Conservation (phyloP, 495 filamentous ascomycete genomes). For the Clavariopsis aquatica region DNA sequence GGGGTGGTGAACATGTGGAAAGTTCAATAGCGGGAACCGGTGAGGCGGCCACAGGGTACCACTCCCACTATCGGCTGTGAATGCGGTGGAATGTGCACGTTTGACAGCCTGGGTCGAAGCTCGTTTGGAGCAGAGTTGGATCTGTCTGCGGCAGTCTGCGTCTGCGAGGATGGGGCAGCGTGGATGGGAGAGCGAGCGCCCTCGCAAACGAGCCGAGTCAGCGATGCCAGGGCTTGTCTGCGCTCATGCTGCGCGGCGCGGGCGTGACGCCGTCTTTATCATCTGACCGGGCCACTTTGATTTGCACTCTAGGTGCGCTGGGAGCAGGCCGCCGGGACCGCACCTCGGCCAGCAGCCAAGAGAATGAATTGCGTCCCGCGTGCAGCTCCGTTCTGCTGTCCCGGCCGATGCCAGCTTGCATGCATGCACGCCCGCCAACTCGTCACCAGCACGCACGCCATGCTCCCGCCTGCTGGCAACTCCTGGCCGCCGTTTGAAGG, state of each 20-base stretch:
- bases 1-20: constrained; percentile 56
- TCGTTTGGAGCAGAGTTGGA: not conserved
- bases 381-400: no score
- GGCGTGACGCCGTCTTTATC: not conserved
- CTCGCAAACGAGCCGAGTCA: not conserved
- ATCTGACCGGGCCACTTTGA: not conserved
- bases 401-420: no score
- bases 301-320: no score
- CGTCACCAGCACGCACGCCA: not conserved
- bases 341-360: no score
- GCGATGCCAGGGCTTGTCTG: not conserved
- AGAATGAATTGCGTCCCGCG: no score
- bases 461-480: not conserved
- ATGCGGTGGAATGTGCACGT: constrained; percentile 1
- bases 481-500: not conserved
- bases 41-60: not conserved
- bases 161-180: constrained; percentile 1
- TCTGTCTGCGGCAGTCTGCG: not conserved
- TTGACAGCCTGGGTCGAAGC: not conserved
- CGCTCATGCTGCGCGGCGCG: not conserved
- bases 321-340: no score
- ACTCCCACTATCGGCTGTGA: not conserved
- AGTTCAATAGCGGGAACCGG: not conserved
- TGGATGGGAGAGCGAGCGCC: not conserved
- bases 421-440: not conserved